These are phyloP conservation scores for Pythium angustatum DNA, from an alignment of 352 stramenopile species.

Conservation along the genomic window DNA sequence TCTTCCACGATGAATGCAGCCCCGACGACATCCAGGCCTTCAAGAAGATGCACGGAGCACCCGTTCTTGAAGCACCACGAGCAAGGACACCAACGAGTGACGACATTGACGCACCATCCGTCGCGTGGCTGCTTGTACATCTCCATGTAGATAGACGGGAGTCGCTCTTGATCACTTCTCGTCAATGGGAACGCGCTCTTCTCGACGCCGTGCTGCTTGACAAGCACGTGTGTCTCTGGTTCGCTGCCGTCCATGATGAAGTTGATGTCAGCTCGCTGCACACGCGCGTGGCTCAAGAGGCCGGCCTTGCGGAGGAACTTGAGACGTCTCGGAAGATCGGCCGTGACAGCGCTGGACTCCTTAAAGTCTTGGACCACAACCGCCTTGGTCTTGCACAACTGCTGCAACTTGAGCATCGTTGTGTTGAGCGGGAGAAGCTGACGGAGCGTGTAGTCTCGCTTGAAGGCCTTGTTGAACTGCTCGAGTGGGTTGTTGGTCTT, in stretches of 20 bases:
- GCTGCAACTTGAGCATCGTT: slow-evolving; percentile 5
- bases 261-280: slow-evolving; percentile 2
- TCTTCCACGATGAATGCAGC: not conserved
- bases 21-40: slow-evolving; percentile 2
- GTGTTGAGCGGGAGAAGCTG: slow-evolving; percentile 3
- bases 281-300: slow-evolving; percentile 7
- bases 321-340: slow-evolving; percentile 11
- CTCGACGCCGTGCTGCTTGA: slow-evolving; percentile 13
- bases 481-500: slow-evolving; percentile 31
- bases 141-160: slow-evolving; percentile 12
- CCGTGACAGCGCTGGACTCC: not conserved
- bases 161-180: slow-evolving; percentile 3
- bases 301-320: slow-evolving; percentile 13
- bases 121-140: slow-evolving; percentile 6
- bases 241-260: slow-evolving; percentile 5
- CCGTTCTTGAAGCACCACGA: slow-evolving; percentile 23
- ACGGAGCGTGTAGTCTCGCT: slow-evolving; percentile 19
- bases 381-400: slow-evolving; percentile 13
- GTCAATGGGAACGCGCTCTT: slow-evolving; percentile 15
- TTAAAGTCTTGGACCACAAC: slow-evolving; percentile 4
- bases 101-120: slow-evolving; percentile 12
- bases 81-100: not conserved
- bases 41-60: slow-evolving; percentile 17
- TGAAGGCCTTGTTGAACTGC: slow-evolving; percentile 26
- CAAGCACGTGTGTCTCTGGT: slow-evolving; percentile 4